phyloP scores from a whole-genome alignment of 1,139 yeast genomes.

The Groenewaldozyma auringiensis region DNA sequence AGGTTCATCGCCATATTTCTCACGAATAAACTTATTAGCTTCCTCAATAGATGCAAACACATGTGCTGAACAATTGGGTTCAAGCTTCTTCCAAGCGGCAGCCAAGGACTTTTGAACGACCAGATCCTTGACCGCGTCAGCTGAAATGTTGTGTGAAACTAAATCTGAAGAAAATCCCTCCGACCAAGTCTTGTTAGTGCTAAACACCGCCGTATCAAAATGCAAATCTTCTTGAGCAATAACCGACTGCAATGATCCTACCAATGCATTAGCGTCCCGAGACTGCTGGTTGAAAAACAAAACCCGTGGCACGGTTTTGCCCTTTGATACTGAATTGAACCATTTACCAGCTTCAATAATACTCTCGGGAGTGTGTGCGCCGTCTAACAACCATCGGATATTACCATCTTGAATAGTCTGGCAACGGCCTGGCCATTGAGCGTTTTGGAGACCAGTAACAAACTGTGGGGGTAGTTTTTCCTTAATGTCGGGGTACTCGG shows the following conservation, averaged over 20 bases:
- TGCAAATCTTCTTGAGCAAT: constrained; percentile 28
- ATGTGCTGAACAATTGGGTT: constrained; percentile 39
- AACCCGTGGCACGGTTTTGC: constrained; percentile 27
- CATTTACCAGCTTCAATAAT: constrained; percentile 71
- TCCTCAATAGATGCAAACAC: constrained; percentile 72
- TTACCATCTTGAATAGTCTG: constrained; percentile 52
- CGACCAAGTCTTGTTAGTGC: constrained; percentile 89
- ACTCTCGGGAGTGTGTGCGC: constrained; percentile 92
- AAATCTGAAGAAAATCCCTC: constrained; percentile 81
- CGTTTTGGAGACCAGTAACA: constrained; percentile 53
- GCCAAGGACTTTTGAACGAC: constrained; percentile 76
- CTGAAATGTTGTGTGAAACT: constrained; percentile 74
- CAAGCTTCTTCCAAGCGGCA: constrained; percentile 53
- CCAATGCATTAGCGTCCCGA: constrained; percentile 67
- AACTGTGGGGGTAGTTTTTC: constrained; percentile 51
- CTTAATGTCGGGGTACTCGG: constrained; percentile 21
- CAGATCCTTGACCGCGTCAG: constrained; percentile 66
- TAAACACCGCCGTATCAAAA: constrained; percentile 74
- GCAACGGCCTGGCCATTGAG: constrained; percentile 93
- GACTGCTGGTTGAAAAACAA: constrained; percentile 90
- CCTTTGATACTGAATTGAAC: constrained; percentile 45
- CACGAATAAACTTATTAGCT: constrained; percentile 48
- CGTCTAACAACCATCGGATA: constrained; percentile 78
- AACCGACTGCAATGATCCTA: constrained; percentile 45
- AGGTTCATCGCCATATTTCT: constrained; percentile 28